These are phyloP conservation scores for Apiospora arundinis DNA, from an alignment of 2,329 filamentous ascomycete genomes.

Conservation along the genomic window DNA sequence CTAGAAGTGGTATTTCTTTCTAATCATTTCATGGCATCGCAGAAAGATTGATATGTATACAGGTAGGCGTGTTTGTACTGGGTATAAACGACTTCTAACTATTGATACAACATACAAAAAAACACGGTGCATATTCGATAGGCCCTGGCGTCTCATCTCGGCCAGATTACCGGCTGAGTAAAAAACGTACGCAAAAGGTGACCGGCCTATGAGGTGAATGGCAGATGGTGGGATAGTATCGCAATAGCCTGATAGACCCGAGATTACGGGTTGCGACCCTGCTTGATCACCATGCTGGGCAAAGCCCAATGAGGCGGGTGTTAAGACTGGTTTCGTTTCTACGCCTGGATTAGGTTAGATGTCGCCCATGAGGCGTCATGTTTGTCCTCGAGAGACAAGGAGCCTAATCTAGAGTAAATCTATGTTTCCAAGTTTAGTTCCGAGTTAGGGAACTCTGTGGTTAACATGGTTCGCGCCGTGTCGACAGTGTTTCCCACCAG, in stretches of 20 bases:
- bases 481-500: not conserved
- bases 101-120: not conserved
- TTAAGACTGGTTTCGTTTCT: not conserved
- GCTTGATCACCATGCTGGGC: not conserved
- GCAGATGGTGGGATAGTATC: not conserved
- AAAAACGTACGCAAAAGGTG: not conserved
- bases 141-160: constrained; percentile 12
- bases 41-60: no score
- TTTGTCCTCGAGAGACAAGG: not conserved
- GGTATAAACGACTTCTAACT: no score
- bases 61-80: not conserved
- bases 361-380: not conserved
- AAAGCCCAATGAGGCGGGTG: not conserved
- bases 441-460: not conserved
- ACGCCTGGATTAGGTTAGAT: not conserved
- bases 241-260: not conserved
- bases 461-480: not conserved
- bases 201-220: not conserved
- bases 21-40: not conserved
- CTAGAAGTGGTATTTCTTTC: not conserved
- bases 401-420: not conserved
- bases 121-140: not conserved
- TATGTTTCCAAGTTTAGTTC: not conserved
- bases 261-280: not conserved
- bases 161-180: constrained; percentile 11